Evolutionary conservation across 2,329 filamentous ascomycete species (phyloP).

Genomic region (Epichloe amarillans): DNA sequence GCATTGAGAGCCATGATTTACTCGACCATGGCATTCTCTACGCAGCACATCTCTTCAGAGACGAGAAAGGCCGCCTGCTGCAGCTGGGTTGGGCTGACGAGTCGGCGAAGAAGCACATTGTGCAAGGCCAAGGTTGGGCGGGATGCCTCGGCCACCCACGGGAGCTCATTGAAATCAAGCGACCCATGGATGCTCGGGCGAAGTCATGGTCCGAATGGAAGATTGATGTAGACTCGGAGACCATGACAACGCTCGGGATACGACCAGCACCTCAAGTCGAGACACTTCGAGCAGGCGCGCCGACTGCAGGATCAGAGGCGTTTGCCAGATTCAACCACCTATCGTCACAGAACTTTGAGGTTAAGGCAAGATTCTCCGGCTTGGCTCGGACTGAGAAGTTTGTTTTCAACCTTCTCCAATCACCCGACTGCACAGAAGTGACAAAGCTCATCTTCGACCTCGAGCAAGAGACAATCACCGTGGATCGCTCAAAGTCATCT

Average conservation of each 20-base stretch:
- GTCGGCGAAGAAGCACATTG: slow-evolving; percentile 5
- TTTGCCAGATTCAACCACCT: background rate
- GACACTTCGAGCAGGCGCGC: background rate
- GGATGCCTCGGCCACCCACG: slow-evolving; percentile 9
- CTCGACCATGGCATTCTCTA: slow-evolving; percentile 13
- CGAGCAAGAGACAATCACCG: slow-evolving; percentile 6
- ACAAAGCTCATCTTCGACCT: slow-evolving; percentile 10
- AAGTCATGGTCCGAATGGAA: slow-evolving; percentile 5
- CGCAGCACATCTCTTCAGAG: slow-evolving; percentile 12
- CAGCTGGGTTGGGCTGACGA: slow-evolving; percentile 11
- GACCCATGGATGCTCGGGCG: background rate
- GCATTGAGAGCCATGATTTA: slow-evolving; percentile 4
- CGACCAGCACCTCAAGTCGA: slow-evolving; percentile 8
- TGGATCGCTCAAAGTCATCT: slow-evolving; percentile 10
- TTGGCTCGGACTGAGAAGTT: slow-evolving; percentile 4
- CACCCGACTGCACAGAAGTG: slow-evolving; percentile 5
- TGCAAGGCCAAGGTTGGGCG: slow-evolving; percentile 8
- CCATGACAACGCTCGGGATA: slow-evolving; percentile 8
- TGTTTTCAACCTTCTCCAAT: slow-evolving; percentile 3
- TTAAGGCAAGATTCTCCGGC: slow-evolving; percentile 2
- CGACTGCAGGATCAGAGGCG: background rate
- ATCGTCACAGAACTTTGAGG: slow-evolving; percentile 4
- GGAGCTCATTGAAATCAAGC: slow-evolving; percentile 6
- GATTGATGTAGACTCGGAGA: slow-evolving; percentile 4
- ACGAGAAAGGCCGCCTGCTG: slow-evolving; percentile 6